Evolutionary conservation across 495 filamentous ascomycete genomes (phyloP).

Genomic region (Wilcoxina mikolae): DNA sequence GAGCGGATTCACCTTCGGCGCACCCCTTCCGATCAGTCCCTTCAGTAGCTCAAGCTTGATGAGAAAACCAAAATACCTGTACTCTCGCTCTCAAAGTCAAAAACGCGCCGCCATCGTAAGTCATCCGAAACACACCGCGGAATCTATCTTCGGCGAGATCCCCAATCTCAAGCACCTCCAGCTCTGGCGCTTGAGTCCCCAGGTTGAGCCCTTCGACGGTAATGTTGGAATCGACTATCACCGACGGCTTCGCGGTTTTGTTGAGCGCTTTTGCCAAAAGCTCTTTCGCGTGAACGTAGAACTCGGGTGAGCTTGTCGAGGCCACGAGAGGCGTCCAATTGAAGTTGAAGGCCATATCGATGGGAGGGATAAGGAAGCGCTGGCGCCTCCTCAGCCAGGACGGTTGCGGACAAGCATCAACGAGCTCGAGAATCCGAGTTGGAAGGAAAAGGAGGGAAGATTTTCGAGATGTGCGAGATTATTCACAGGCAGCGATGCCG

Average conservation of each 20-base stretch:
- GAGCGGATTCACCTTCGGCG: constrained; percentile 62
- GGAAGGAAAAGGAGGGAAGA: too few relatives aligned
- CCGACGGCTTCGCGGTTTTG: constrained; percentile 90
- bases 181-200: constrained; percentile 70
- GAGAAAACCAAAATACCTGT: constrained; percentile 51
- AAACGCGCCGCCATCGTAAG: constrained; percentile 82
- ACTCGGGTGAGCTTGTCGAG: constrained; percentile 46
- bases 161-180: constrained; percentile 91
- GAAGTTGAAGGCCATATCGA: constrained; percentile 99
- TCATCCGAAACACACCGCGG: constrained; percentile 95
- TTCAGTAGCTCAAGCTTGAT: background rate
- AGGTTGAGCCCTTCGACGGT: constrained; percentile 91
- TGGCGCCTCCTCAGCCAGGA: too few relatives aligned
- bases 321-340: constrained; percentile 98
- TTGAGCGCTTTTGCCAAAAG: constrained; percentile 85
- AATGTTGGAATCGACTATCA: constrained; percentile 89
- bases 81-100: constrained; percentile 84
- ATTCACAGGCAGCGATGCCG: too few relatives aligned
- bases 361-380: too few relatives aligned
- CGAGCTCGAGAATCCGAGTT: too few relatives aligned
- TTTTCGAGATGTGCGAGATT: too few relatives aligned
- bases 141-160: constrained; percentile 92
- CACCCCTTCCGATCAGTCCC: too few relatives aligned
- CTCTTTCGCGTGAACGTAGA: constrained; percentile 76
- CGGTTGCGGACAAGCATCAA: too few relatives aligned